Base-by-base conservation (phyloP, 2,329 filamentous ascomycete genomes). In the Fonsecaea erecta region DNA sequence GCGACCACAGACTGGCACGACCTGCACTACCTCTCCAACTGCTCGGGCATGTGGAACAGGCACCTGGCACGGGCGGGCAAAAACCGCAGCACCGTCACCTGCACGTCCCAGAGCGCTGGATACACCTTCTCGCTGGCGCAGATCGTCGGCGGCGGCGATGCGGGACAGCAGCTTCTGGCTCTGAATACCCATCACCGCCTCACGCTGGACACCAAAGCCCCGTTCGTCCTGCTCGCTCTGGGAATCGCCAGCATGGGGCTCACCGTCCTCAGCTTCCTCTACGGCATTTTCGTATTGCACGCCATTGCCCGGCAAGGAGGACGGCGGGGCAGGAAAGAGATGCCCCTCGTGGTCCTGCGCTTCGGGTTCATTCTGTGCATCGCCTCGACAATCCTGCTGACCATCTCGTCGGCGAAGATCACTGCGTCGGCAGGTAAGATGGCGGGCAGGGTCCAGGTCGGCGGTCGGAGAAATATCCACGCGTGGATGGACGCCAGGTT, bases 371-470 rank as follows among this genome's bases (percentile, higher is more conserved):
- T 56, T 16, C 35, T 52, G 28, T 46, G 52, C 30, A 52, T 56
- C n/a, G 35, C 60, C 24, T 34, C 60, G 16, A 35, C 37, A 8
- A 51, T 62, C 9, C 18, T 56, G 8, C 21, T 46, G 21, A 51
- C 40, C 21, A 62, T 62, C 52, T 62, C 60, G 16, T 46, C 60
- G 1, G 60, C 60, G 24, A 55, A 62, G 37, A 51, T 62, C 51
- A 62, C 60, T 14, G 52, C 52, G 40, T 16, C 18, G 18, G 60
- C 60, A 26, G 28, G 21, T 14, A 43, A 51, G 52, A 55, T 37
- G 30, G 21, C 37, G 12, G 52, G 35, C 16, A 51, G 9, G 9
- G 9, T 62, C 14, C 35, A 48, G 12, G 14, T 62, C 7, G 24
- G 24, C 11, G 32, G 4, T 34, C 40, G 56, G 9, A 51, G 18